A percentile compares a stretch with the other conserved stretches of the same genome.
phyloP scores from a whole-genome alignment of 73 alveolate species.

The Tetrahymena thermophila region DNA sequence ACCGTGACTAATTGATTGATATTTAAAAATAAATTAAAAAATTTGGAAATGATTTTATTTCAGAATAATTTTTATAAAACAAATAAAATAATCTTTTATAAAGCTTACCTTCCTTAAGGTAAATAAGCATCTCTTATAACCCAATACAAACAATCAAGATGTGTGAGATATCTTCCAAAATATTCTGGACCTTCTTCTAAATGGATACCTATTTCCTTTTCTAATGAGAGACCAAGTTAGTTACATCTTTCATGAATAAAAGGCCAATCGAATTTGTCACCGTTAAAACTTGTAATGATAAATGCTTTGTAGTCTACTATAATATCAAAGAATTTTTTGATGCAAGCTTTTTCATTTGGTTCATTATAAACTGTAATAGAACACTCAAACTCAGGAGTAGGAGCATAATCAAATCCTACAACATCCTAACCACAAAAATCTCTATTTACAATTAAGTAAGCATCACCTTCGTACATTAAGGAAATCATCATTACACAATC shows the following conservation, averaged over 20 bases:
- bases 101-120: constrained; percentile 77
- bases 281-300: constrained; percentile 93
- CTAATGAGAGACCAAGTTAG: constrained; percentile 77
- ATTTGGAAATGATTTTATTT: too few relatives aligned
- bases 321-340: constrained; percentile 62
- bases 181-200: constrained; percentile 67
- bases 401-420: constrained; percentile 87
- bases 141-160: constrained; percentile 99
- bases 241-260: constrained; percentile 79
- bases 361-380: constrained; percentile 84
- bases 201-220: constrained; percentile 83
- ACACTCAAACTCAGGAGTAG: constrained; percentile 91
- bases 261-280: constrained; percentile 99
- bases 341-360: constrained; percentile 76
- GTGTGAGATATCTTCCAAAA: constrained; percentile 85
- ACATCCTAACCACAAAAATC: constrained; percentile 81
- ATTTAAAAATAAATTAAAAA: neutral
- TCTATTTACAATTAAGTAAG: constrained; percentile 84
- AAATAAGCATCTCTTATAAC: constrained; percentile 99
- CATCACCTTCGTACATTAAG: constrained; percentile 85
- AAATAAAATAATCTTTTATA: neutral
- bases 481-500: constrained; percentile 93
- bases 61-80: too few relatives aligned
- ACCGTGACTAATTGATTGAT: constrained; percentile 68
- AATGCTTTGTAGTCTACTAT: constrained; percentile 53